These are phyloP conservation scores for Parastagonospora nodorum DNA, from an alignment of 2,329 filamentous ascomycete species.

Conservation along the genomic window DNA sequence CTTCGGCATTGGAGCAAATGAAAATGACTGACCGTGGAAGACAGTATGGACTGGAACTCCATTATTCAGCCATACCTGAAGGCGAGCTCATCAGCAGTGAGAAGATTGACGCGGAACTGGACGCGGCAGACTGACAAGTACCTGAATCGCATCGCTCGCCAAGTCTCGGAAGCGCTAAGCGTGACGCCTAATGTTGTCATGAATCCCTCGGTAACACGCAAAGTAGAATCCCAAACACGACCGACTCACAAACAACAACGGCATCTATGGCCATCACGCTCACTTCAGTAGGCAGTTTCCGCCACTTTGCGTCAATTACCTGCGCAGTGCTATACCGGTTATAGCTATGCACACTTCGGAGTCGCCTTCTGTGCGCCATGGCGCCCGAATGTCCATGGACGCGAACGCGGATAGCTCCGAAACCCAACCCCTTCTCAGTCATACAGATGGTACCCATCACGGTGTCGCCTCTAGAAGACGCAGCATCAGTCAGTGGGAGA, in stretches of 20 bases:
- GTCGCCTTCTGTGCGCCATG: constrained; percentile 4
- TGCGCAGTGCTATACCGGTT: background rate
- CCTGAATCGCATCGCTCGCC: no score
- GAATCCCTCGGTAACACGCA: no score
- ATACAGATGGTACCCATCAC: constrained; percentile 22
- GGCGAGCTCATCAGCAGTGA: no score
- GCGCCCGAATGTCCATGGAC: constrained; percentile 10
- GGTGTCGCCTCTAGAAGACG: constrained; percentile 20
- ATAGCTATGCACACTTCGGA: constrained; percentile 7
- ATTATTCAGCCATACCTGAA: no score
- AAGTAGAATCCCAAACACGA: constrained; percentile 1
- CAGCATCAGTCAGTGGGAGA: constrained; percentile 35
- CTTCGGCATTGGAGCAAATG: no score
- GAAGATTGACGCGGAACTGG: no score
- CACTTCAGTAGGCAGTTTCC: constrained; percentile 3
- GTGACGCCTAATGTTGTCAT: no score
- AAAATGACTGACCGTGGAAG: no score
- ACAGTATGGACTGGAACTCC: no score
- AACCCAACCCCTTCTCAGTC: constrained; percentile 25
- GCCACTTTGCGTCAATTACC: background rate
- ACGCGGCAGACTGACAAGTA: no score
- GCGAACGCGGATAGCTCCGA: constrained; percentile 20
- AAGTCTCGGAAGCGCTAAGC: no score
- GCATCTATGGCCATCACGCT: constrained; percentile 13
- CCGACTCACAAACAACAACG: constrained; percentile 9